Base-by-base conservation (phyloP, 2,329 filamentous ascomycete genomes). In the Fusarium tanahbumbuense region DNA sequence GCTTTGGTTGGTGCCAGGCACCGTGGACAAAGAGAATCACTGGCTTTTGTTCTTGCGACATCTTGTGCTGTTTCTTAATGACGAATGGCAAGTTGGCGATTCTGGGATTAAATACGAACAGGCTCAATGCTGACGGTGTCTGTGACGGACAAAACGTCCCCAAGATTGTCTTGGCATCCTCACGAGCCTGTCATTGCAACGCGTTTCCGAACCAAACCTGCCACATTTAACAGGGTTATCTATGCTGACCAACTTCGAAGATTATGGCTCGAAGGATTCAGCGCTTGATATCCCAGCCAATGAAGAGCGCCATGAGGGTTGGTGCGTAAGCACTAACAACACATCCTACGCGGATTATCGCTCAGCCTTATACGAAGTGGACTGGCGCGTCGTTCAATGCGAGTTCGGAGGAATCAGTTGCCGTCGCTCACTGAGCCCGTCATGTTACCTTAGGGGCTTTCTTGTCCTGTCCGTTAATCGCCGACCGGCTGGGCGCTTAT, bases 1-100 rank as follows among this genome's bases (percentile, higher is more conserved):
- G 70, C 16, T 63, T 11, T 3, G 70, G 64, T 4, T 40, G 61
- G 16, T 73, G 64, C 71, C 68, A 72, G 5, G 68, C 68, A n/a
- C 71, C 71, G 15, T 69, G 68, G 2, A 64, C 44, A 2, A 73
- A 15, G 4, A 72, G 48, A 6, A 73, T 12, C 1, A 67, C 41
- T 10, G 61, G 65, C 8, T 67, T 44, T 8, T 32, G 13, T 11
- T 54, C 20, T 6, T 34, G 7, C 0, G 34, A 9, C 66, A 69
- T 69, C 5, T 9, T n/a, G 3, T 1, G 7, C 4, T 7, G 7
- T 9, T 5, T 8, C 9, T 7, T 2, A 8, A 1, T 11, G 5
- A 20, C 0, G 15, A 8, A 13, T 16, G 15, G 20, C 3, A 6
- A 8, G 6, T 11, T 20, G 28, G 15, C 6, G 16, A 3, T 13